Evolutionary conservation across 331 rosid genomes (phyloP).

Genomic region (Arachis monticola): DNA sequence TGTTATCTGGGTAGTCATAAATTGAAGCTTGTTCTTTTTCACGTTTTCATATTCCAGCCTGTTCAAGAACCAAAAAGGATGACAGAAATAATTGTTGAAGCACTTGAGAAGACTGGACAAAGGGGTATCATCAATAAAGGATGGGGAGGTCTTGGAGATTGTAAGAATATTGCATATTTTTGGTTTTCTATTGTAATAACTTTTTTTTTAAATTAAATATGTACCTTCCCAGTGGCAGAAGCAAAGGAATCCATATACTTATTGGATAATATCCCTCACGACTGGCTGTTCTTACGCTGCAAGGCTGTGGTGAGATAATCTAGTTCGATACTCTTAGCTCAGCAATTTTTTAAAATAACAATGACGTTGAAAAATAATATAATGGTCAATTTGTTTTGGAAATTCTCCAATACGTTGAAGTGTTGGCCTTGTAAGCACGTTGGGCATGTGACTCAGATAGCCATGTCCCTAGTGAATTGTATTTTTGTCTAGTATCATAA

Average conservation of each 20-base stretch:
- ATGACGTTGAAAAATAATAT: conserved; percentile 21
- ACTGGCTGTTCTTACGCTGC: conserved; percentile 95
- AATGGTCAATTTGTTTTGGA: background rate
- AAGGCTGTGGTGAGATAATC: conserved; percentile 94
- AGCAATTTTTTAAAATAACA: conserved; percentile 9
- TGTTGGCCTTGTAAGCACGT: background rate
- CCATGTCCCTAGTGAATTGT: no score
- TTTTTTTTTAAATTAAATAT: conserved; percentile 21
- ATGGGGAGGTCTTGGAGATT: conserved; percentile 98
- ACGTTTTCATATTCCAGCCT: conserved; percentile 58
- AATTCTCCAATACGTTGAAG: conserved; percentile 6
- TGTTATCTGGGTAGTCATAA: background rate
- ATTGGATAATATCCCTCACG: conserved; percentile 92
- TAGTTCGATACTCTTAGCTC: conserved; percentile 25
- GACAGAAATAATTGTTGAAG: conserved; percentile 91
- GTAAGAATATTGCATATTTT: conserved; percentile 54
- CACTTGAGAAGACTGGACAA: conserved; percentile 85
- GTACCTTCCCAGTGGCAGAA: conserved; percentile 78
- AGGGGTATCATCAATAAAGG: conserved; percentile 98
- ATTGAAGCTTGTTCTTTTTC: background rate
- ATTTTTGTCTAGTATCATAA: background rate
- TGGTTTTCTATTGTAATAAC: conserved; percentile 14
- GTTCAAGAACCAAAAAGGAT: conserved; percentile 92
- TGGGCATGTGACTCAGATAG: no score
- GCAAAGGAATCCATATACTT: conserved; percentile 77